Evolutionary conservation across 257 asterid species (phyloP), one percentile per base, ranked within the genome.

Genomic region (Solanum sitiens): DNA sequence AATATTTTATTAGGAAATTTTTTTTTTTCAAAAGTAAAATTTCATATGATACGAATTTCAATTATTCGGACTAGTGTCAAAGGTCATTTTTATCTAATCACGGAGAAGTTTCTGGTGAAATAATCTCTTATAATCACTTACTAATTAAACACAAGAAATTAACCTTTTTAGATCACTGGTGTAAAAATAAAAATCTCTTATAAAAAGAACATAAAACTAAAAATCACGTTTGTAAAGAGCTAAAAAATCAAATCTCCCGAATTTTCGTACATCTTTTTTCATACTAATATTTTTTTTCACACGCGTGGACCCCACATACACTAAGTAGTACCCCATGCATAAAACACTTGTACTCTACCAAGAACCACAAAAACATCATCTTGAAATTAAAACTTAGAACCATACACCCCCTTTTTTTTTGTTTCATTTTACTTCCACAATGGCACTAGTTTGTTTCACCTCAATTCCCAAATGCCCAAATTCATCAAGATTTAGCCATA

Each of bases 381-480:
- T 74, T 35, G 30, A 42, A 68, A 21, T 16, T 53, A 53, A 23
- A 53, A 53, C 23, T 53, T 80, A 80, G 10, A 47, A 30, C 68
- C 85, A 79, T 44, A 25, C 4, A 3, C n/a, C 23, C 11, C 39
- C 39, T 37, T 1, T 35, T 35, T 35, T 32, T 6, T 11, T 44
- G 8, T 21, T 11, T 7, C 9, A 18, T 25, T n/a, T 13, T 30
- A 4, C 25, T 27, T n/a, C 23, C 10, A 32, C 12, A 70, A 61
- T 93, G 95, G 90, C 94, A 37, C 85, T 86, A 40, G 71, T 87
- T 67, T 90, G 61, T 65, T 74, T 88, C 86, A 88, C 91, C 74
- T 86, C 89, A 82, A 56, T 76, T 15, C 86, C 94, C 50, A 88
- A 70, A 47, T 84, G 7, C 87, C 83, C 90, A 47, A 90, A 3